Conservation (phyloP, 495 filamentous ascomycete genomes). For the Hyaloscypha bicolor region DNA sequence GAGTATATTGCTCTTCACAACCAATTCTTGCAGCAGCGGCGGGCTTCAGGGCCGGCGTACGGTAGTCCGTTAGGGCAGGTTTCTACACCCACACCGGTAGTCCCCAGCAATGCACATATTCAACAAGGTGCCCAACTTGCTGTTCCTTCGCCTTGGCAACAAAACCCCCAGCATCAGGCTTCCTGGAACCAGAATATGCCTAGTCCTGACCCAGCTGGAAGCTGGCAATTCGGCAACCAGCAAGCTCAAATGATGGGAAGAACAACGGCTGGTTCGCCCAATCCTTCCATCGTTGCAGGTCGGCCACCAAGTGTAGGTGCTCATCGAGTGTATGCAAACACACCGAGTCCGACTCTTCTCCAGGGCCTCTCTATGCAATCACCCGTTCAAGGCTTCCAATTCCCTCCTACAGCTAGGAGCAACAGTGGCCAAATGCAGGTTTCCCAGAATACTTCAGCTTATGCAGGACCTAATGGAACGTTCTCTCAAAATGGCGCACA, state of each 20-base stretch:
- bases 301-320: constrained; percentile 14
- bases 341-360: constrained; percentile 16
- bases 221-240: constrained; percentile 18
- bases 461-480: neutral
- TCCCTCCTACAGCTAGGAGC: constrained; percentile 13
- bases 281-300: constrained; percentile 7
- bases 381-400: constrained; percentile 18
- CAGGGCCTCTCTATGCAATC: constrained; percentile 23
- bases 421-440: constrained; percentile 6
- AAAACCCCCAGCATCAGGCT: constrained; percentile 1
- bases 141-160: neutral
- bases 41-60: neutral
- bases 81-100: constrained; percentile 12
- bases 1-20: constrained; percentile 20
- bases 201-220: constrained; percentile 17
- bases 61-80: constrained; percentile 6
- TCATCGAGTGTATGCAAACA: constrained; percentile 11
- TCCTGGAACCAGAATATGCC: constrained; percentile 13
- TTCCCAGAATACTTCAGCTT: neutral
- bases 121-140: neutral
- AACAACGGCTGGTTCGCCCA: constrained; percentile 8
- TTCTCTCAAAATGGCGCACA: neutral
- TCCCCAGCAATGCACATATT: constrained; percentile 13
- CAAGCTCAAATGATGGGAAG: constrained; percentile 2
- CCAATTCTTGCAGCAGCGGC: constrained; percentile 7